These are phyloP conservation scores for Pulicaria dysenterica DNA, from an alignment of 129 eudicot genomes.

Conservation along the genomic window DNA sequence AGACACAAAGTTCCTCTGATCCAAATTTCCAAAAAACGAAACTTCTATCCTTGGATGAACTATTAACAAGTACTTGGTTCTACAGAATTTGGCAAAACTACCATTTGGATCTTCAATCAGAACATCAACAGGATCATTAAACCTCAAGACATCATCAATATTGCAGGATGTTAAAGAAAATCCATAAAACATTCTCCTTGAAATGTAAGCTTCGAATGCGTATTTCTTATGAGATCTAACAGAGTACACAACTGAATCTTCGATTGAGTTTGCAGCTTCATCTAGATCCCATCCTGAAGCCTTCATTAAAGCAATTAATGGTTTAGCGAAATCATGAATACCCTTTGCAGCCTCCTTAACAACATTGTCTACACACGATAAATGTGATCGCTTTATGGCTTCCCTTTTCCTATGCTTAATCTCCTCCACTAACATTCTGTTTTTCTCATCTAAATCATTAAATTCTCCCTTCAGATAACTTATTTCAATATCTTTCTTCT, in stretches of 20 bases:
- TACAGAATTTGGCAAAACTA: slow-evolving; percentile 62
- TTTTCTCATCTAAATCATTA: slow-evolving; percentile 44
- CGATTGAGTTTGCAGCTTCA: slow-evolving; percentile 55
- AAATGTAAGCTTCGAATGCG: slow-evolving; percentile 71
- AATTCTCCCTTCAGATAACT: slow-evolving; percentile 37
- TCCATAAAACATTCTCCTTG: slow-evolving; percentile 58
- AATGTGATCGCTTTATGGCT: slow-evolving; percentile 22
- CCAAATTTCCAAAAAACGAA: slow-evolving; percentile 64
- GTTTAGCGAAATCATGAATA: slow-evolving; percentile 74
- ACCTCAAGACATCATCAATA: slow-evolving; percentile 42
- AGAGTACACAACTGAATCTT: slow-evolving; percentile 55
- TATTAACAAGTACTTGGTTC: slow-evolving; percentile 49
- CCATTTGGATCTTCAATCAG: slow-evolving; percentile 56
- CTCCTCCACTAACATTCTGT: slow-evolving; percentile 40
- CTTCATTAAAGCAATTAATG: slow-evolving; percentile 70
- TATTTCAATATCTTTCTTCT: slow-evolving; percentile 43
- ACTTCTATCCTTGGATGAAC: slow-evolving; percentile 68
- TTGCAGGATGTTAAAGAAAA: slow-evolving; percentile 34
- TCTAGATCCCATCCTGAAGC: slow-evolving; percentile 77
- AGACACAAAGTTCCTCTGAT: slow-evolving; percentile 63
- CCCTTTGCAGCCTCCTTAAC: slow-evolving; percentile 51
- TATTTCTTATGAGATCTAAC: slow-evolving; percentile 75
- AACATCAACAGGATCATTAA: slow-evolving; percentile 55
- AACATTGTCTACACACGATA: slow-evolving; percentile 44
- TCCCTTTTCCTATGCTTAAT: slow-evolving; percentile 39